A percentile compares a stretch with the other conserved stretches of the same genome.
Evolutionary conservation across 257 asterid genomes (phyloP).

Genomic region (Pogostemon cablin): DNA sequence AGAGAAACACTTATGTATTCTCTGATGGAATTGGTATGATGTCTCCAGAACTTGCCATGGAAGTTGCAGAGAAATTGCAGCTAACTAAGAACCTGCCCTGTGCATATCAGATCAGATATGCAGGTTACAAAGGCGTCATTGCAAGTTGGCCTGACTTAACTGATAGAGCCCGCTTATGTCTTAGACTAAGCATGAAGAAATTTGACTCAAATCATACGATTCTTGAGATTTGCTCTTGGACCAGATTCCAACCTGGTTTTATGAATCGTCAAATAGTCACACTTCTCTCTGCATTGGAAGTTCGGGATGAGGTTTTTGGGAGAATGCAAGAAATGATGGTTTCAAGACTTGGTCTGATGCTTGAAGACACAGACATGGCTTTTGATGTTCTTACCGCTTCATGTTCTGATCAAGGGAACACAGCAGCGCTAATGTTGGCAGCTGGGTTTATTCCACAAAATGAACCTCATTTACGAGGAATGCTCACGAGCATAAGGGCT

Average conservation of each 20-base stretch:
- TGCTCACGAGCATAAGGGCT: constrained; percentile 83
- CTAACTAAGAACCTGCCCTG: constrained; percentile 60
- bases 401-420: constrained; percentile 73
- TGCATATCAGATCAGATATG: constrained; percentile 90
- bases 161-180: constrained; percentile 47
- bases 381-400: constrained; percentile 76
- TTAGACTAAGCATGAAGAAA: constrained; percentile 78
- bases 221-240: constrained; percentile 96
- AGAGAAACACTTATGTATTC: constrained; percentile 65
- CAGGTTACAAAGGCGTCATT: constrained; percentile 88
- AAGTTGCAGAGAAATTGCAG: constrained; percentile 78
- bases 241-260: constrained; percentile 86
- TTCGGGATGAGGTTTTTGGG: constrained; percentile 64
- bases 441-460: constrained; percentile 81
- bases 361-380: constrained; percentile 67
- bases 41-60: constrained; percentile 66
- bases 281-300: constrained; percentile 80
- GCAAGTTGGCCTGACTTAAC: constrained; percentile 72
- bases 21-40: constrained; percentile 93
- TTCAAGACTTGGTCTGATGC: constrained; percentile 61
- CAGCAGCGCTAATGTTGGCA: constrained; percentile 83
- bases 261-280: constrained; percentile 85
- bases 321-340: constrained; percentile 80
- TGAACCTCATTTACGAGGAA: constrained; percentile 86
- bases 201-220: constrained; percentile 72